Conservation (phyloP, 495 filamentous ascomycete species). For the Hypoxylon subgilvum region DNA sequence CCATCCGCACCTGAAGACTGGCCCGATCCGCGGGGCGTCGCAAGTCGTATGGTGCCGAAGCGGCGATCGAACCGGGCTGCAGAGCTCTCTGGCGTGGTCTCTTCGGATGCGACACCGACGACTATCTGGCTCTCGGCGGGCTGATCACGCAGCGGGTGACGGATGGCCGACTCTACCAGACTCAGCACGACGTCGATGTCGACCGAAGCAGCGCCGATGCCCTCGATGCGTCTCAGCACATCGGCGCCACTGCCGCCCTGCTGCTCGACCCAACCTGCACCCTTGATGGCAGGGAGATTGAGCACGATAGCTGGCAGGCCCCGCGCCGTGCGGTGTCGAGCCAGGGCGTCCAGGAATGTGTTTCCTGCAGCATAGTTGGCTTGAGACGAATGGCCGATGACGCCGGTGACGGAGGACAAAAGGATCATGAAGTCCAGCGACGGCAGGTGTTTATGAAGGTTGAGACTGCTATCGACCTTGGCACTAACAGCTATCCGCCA, state of each 20-base stretch:
- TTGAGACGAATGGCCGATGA: slow-evolving; percentile 58
- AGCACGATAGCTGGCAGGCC: slow-evolving; percentile 6
- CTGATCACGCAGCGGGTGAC: not conserved
- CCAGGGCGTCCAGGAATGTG: slow-evolving; percentile 54
- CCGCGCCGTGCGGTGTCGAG: slow-evolving; percentile 38
- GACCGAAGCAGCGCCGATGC: not conserved
- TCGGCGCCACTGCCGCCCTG: not conserved
- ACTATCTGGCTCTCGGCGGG: too few species aligned
- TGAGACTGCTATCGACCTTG: slow-evolving; percentile 55
- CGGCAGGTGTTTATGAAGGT: slow-evolving; percentile 53
- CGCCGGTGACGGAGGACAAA: slow-evolving; percentile 57
- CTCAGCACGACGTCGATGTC: not conserved
- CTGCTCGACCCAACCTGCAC: not conserved
- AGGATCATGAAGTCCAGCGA: slow-evolving; percentile 63
- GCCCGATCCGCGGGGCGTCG: too few species aligned
- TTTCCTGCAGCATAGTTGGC: slow-evolving; percentile 61
- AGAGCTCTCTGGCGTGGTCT: too few species aligned
- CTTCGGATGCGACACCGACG: too few species aligned
- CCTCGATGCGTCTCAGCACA: too few species aligned
- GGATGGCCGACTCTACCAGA: not conserved
- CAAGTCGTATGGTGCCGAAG: too few species aligned
- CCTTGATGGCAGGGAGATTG: not conserved
- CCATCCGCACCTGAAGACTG: too few species aligned
- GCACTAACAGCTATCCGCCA: slow-evolving; percentile 44
- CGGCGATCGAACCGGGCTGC: too few species aligned